phyloP scores from a whole-genome alignment of 805 yeast species.

The Wickerhamiella siamensis region DNA sequence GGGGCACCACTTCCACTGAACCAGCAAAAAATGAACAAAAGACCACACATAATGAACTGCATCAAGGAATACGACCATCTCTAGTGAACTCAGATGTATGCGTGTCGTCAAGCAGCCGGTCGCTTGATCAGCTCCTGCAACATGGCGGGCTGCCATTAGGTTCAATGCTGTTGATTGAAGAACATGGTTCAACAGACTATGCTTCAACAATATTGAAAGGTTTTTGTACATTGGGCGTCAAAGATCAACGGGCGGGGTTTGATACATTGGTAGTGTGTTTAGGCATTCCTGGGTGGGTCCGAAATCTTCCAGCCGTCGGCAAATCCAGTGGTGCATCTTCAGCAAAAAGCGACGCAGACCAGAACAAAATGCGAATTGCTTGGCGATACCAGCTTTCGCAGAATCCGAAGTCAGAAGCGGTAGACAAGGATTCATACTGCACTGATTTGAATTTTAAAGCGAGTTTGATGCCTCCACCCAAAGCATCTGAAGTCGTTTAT shows the following conservation, averaged over 20 bases:
- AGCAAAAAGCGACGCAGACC: conserved; percentile 28
- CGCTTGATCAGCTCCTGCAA: conserved; percentile 56
- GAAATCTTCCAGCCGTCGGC: conserved; percentile 35
- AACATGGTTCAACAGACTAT: conserved; percentile 80
- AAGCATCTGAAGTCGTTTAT: conserved; percentile 11
- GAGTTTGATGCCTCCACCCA: conserved; percentile 14
- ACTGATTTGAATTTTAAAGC: conserved; percentile 11
- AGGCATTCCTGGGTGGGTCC: conserved; percentile 15
- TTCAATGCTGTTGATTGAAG: conserved; percentile 54
- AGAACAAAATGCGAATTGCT: conserved; percentile 57
- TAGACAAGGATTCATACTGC: conserved; percentile 15
- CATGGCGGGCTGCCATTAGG: conserved; percentile 86
- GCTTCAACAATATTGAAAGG: conserved; percentile 52
- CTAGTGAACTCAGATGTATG: conserved; percentile 58
- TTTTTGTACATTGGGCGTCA: conserved; percentile 58
- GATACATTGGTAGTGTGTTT: conserved; percentile 12
- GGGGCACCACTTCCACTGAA: background rate
- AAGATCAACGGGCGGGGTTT: conserved; percentile 41
- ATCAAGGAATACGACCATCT: conserved; percentile 66
- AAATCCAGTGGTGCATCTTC: conserved; percentile 44
- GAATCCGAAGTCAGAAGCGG: conserved; percentile 10
- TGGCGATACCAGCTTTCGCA: conserved; percentile 67
- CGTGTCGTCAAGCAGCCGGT: conserved; percentile 65
- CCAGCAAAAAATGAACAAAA: background rate
- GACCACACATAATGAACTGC: conserved; percentile 10